A percentile compares a stretch with the other conserved stretches of the same genome.
phyloP scores from a whole-genome alignment of 805 yeast genomes.

The Yamadazyma philogaea region DNA sequence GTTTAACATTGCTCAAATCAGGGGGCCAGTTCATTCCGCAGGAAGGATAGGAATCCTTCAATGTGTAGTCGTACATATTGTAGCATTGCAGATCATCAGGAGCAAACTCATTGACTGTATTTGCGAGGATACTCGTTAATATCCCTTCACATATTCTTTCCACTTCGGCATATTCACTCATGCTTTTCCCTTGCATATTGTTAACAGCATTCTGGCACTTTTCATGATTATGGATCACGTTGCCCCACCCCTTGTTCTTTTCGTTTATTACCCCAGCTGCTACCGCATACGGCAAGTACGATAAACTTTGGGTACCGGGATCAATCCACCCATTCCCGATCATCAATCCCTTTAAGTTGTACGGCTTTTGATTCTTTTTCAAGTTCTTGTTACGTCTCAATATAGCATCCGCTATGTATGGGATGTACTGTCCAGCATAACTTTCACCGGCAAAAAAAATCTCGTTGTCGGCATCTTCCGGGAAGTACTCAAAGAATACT shows the following conservation, averaged over 20 bases:
- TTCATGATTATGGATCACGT: conserved; percentile 50
- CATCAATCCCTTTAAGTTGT: conserved; percentile 60
- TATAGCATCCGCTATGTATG: conserved; percentile 72
- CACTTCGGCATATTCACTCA: conserved; percentile 22
- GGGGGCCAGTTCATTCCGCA: conserved; percentile 96
- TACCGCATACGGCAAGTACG: conserved; percentile 70
- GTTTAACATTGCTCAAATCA: conserved; percentile 46
- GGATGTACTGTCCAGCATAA: conserved; percentile 95
- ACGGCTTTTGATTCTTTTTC: conserved; percentile 18
- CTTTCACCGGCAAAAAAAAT: conserved; percentile 90
- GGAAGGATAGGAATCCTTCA: conserved; percentile 70
- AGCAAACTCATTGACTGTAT: conserved; percentile 24
- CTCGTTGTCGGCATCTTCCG: conserved; percentile 62
- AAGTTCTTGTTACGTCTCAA: conserved; percentile 40
- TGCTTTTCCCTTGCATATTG: conserved; percentile 16
- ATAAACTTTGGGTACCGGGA: conserved; percentile 78
- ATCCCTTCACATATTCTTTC: conserved; percentile 47
- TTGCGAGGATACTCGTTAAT: conserved; percentile 34
- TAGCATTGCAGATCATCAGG: conserved; percentile 52
- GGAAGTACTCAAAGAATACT: conserved; percentile 66
- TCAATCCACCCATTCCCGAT: conserved; percentile 96
- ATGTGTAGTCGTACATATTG: conserved; percentile 79
- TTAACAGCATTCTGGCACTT: conserved; percentile 56
- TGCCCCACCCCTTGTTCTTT: conserved; percentile 36
- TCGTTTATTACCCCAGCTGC: conserved; percentile 53